Percentiles rank a stretch among this genome's conserved stretches.
Conservation (phyloP, 192 early-diverging fungal species). For the Backusella circina region DNA sequence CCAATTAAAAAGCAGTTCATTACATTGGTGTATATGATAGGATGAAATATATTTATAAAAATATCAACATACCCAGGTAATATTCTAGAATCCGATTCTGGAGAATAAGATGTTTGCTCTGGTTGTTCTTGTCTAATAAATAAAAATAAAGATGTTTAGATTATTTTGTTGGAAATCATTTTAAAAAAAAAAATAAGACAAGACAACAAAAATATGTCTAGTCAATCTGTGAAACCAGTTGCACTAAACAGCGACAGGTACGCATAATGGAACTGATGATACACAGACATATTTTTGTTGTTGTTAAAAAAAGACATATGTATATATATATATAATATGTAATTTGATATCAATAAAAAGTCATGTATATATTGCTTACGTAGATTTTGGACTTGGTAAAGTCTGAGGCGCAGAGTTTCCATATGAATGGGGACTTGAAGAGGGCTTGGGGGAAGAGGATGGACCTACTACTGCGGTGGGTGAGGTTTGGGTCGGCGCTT, state of each 20-base stretch:
- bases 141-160: not conserved
- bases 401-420: not conserved
- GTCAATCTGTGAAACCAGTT: constrained; percentile 9
- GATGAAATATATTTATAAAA: not conserved
- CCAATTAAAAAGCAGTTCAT: not conserved
- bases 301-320: not conserved
- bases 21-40: not conserved
- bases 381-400: not conserved
- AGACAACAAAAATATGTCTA: not conserved
- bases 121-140: not conserved
- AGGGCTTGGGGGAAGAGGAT: not conserved
- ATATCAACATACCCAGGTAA: constrained; percentile 13
- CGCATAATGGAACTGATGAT: constrained; percentile 5
- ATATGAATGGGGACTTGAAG: not conserved
- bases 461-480: not conserved
- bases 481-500: not conserved
- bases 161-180: not conserved
- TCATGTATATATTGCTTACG: not conserved
- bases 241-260: constrained; percentile 20
- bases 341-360: not conserved
- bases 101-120: not conserved
- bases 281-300: not conserved
- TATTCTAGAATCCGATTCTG: constrained; percentile 9
- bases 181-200: not conserved
- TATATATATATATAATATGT: not conserved